A percentile compares a stretch with the other conserved stretches of the same genome.
Conservation (phyloP, 2,329 filamentous ascomycete species). For the Tolypocladium inflatum region DNA sequence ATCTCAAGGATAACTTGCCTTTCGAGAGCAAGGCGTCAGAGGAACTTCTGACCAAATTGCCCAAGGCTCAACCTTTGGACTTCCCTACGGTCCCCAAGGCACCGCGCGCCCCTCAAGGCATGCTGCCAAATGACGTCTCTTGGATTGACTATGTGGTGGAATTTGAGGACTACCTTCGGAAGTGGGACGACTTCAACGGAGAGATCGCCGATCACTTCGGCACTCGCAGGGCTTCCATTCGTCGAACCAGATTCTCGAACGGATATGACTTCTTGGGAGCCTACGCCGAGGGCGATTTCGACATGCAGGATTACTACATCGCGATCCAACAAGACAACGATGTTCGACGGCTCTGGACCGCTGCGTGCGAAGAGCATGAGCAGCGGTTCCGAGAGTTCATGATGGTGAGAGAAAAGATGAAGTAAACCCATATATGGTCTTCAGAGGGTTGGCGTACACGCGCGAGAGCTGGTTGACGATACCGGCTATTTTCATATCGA, state of each 20-base stretch:
- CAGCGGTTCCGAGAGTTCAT: constrained; percentile 49
- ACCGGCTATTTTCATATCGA: background rate
- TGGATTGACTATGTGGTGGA: constrained; percentile 44
- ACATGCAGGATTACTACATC: constrained; percentile 47
- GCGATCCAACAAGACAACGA: constrained; percentile 56
- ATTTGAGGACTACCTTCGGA: constrained; percentile 43
- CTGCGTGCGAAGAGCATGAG: constrained; percentile 51
- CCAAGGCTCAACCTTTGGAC: constrained; percentile 23
- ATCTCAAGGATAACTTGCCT: constrained; percentile 46
- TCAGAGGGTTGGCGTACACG: background rate
- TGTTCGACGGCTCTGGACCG: constrained; percentile 51
- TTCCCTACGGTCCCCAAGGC: constrained; percentile 41
- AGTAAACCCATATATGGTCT: constrained; percentile 10
- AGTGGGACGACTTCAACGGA: constrained; percentile 39
- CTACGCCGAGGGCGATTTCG: constrained; percentile 28
- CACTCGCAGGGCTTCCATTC: constrained; percentile 36
- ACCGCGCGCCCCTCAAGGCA: constrained; percentile 36
- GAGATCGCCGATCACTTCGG: constrained; percentile 47
- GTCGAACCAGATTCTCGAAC: constrained; percentile 26
- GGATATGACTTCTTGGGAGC: constrained; percentile 35
- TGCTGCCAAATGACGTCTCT: constrained; percentile 30
- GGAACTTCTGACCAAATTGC: constrained; percentile 26
- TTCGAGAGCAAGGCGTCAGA: constrained; percentile 43
- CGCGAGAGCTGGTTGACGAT: background rate
- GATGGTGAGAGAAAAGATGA: constrained; percentile 35